Conservation (phyloP, 176 grass and related monocot genomes). For the Musa beccarii region DNA sequence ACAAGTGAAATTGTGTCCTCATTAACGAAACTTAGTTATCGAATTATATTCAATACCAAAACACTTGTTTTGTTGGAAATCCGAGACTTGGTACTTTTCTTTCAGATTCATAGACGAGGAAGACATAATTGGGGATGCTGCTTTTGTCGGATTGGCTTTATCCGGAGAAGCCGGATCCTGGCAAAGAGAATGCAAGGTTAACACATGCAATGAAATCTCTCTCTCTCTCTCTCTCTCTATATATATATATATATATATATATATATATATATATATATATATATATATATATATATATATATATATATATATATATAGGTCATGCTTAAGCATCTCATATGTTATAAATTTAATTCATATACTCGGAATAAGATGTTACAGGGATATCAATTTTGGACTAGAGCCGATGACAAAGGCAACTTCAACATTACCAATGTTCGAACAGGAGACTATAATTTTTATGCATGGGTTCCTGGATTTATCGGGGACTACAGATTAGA, state of each 20-base stretch:
- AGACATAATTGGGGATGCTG: constrained; percentile 45
- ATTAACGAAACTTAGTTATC: not conserved
- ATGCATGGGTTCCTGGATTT: constrained; percentile 66
- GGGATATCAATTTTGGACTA: constrained; percentile 77
- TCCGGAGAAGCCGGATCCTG: constrained; percentile 87
- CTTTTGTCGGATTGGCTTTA: constrained; percentile 78
- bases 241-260: too few relatives aligned
- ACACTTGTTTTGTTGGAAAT: not conserved
- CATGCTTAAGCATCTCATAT: too few relatives aligned
- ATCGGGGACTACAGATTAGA: constrained; percentile 54
- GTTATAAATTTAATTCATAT: too few relatives aligned
- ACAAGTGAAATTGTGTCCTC: not conserved
- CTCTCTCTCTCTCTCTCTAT: too few relatives aligned
- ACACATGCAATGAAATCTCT: not conserved
- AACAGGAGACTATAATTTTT: constrained; percentile 49
- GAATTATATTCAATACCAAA: not conserved
- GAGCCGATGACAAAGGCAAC: constrained; percentile 11
- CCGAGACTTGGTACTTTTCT: not conserved
- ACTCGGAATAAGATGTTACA: not conserved
- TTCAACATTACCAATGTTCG: constrained; percentile 29
- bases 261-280: too few relatives aligned
- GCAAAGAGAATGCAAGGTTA: constrained; percentile 97
- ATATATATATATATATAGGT: too few relatives aligned
- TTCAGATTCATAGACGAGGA: constrained; percentile 48
- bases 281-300: too few relatives aligned